Evolutionary conservation across 768 basidiomycete genomes (phyloP).

Genomic region (Cyathus striatus): DNA sequence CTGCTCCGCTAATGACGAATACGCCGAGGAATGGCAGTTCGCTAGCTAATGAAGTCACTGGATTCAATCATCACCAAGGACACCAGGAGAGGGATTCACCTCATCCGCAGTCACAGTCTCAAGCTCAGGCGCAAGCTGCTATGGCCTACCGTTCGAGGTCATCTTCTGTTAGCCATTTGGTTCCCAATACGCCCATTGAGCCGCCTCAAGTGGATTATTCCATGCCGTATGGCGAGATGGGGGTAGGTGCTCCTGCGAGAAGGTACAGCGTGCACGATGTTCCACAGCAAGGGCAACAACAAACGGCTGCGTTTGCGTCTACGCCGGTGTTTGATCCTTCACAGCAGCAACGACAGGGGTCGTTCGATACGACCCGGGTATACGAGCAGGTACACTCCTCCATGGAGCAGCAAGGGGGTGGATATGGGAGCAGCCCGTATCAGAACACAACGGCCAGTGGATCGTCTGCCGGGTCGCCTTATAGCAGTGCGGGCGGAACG

Average conservation of each 20-base stretch:
- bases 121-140: not conserved
- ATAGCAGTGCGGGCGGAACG: constrained; percentile 13
- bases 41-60: too few relatives aligned
- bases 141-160: constrained; percentile 19
- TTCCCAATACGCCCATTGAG: constrained; percentile 7
- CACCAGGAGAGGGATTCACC: too few relatives aligned
- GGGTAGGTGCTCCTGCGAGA: constrained; percentile 7
- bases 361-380: constrained; percentile 12
- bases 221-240: constrained; percentile 8
- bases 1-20: not conserved
- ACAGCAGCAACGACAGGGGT: constrained; percentile 11
- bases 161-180: constrained; percentile 14
- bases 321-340: constrained; percentile 5
- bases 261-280: constrained; percentile 13
- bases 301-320: constrained; percentile 6
- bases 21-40: not conserved
- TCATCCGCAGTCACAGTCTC: too few relatives aligned
- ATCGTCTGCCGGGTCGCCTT: constrained; percentile 25
- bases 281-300: constrained; percentile 15
- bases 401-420: constrained; percentile 5
- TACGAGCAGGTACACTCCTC: constrained; percentile 13
- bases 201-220: constrained; percentile 9
- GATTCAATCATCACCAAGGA: too few relatives aligned
- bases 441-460: constrained; percentile 12
- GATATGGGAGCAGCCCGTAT: constrained; percentile 22